Base-by-base conservation (phyloP, 441 rosid genomes). In the Macaranga tanarius region DNA sequence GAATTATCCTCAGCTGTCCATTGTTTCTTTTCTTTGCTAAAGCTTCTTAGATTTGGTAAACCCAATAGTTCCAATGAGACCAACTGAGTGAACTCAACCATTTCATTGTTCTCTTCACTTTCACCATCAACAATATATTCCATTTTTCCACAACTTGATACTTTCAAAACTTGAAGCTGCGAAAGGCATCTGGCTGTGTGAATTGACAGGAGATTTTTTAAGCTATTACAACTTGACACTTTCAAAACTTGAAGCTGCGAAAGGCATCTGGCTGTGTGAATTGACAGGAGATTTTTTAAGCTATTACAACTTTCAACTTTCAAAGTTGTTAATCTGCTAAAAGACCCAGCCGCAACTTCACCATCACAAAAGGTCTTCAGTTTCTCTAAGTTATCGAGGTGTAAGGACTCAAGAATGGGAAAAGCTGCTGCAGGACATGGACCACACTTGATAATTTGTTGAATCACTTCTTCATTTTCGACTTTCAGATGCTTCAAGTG, bases 401-500 rank as follows among this genome's bases (percentile, higher is more conserved):
- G 9, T 28, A 68, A n/a, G 2, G 50, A 54, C 62, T 66, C 42
- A 3, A 66, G 8, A 1, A 11, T 50, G 20, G 70, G 70, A 48
- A 66, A 66, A 19, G 57, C 58, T 13, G 42, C 12, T 0, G 28
- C 23, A n/a, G n/a, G n/a, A n/a, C n/a, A n/a, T n/a, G n/a, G n/a
- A n/a, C n/a, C n/a, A 4, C 38, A 42, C 9, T 59, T 51, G 5
- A 65, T 44, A 6, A 71, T 47, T 20, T 59, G n/a, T 50, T 57
- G 63, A 17, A 76, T 40, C n/a, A 23, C 47, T 8, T 0, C 10
- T 38, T 52, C 15, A 22, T 71, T 51, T 50, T 38, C 20, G 2
- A 71, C 6, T 38, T 16, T 34, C 3, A 77, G 61, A 73, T 62
- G 52, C 73, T 77, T 77, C 54, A 73, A 68, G 3, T 15, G 52